Evolutionary conservation across 176 grass and related monocot species (phyloP).

Genomic region (Pontederia crassipes): DNA sequence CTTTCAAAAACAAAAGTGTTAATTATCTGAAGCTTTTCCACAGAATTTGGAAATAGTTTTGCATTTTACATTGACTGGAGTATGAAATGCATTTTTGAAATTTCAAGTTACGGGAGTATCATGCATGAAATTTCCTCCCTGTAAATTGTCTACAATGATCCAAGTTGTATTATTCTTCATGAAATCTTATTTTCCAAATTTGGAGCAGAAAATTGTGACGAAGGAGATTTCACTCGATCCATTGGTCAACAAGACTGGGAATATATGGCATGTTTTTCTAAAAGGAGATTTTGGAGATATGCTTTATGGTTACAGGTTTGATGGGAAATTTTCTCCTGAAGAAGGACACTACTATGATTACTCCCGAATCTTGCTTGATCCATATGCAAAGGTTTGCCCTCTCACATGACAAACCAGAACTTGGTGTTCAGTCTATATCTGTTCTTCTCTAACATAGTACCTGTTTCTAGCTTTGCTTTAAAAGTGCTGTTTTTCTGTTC

Average conservation of each 20-base stretch:
- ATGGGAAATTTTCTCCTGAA: conserved; percentile 52
- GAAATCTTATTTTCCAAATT: neutral
- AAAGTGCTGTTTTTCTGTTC: neutral
- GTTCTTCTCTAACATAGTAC: neutral
- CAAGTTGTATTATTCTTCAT: neutral
- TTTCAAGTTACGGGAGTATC: too few species aligned
- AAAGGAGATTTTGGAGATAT: conserved; percentile 41
- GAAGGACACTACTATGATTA: conserved; percentile 49
- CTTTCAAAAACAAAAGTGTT: too few species aligned
- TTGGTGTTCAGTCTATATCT: neutral
- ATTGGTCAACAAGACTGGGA: conserved; percentile 45
- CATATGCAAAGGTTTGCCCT: conserved; percentile 71
- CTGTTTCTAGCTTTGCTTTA: neutral
- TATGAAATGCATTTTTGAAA: too few species aligned
- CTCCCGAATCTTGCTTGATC: conserved; percentile 60
- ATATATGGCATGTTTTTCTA: conserved; percentile 75
- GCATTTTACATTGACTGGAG: too few species aligned
- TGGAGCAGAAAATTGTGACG: conserved; percentile 44
- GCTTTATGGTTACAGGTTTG: conserved; percentile 76
- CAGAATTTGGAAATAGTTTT: too few species aligned
- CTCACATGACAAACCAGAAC: neutral
- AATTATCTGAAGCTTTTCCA: too few species aligned
- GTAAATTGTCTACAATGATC: neutral
- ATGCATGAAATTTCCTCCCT: neutral
- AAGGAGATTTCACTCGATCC: conserved; percentile 60